Evolutionary conservation across 257 asterid species (phyloP).

Genomic region (Solanum corneliomulleri): DNA sequence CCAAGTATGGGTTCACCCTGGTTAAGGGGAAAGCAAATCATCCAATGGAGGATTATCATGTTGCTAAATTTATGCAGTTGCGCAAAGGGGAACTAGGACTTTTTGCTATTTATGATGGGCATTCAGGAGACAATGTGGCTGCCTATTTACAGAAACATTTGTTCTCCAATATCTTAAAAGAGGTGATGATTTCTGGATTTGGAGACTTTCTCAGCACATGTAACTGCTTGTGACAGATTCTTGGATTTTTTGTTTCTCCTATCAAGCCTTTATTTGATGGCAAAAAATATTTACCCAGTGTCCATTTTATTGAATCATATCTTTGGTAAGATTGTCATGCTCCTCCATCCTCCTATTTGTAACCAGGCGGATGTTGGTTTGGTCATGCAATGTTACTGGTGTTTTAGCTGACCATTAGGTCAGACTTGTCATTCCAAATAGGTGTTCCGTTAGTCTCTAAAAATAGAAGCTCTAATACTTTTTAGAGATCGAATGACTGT

Average conservation of each 20-base stretch:
- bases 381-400: neutral
- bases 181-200: conserved; percentile 46
- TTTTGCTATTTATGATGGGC: conserved; percentile 86
- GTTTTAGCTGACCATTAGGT: neutral
- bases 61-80: conserved; percentile 62
- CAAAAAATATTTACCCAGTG: neutral
- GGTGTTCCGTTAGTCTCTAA: neutral
- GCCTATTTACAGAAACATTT: conserved; percentile 81
- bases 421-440: neutral
- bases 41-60: conserved; percentile 98
- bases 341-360: neutral
- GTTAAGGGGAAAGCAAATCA: conserved; percentile 85
- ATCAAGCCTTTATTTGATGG: neutral
- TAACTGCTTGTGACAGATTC: neutral
- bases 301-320: neutral
- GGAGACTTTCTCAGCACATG: neutral
- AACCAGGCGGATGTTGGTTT: neutral
- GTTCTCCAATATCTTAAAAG: conserved; percentile 70
- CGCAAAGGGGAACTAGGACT: conserved; percentile 59
- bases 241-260: neutral
- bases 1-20: conserved; percentile 68
- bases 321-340: neutral
- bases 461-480: neutral
- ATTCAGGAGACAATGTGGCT: conserved; percentile 84
- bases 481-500: neutral